Base-by-base conservation (phyloP, 345 rosid species). In the Pugionium cornutum region DNA sequence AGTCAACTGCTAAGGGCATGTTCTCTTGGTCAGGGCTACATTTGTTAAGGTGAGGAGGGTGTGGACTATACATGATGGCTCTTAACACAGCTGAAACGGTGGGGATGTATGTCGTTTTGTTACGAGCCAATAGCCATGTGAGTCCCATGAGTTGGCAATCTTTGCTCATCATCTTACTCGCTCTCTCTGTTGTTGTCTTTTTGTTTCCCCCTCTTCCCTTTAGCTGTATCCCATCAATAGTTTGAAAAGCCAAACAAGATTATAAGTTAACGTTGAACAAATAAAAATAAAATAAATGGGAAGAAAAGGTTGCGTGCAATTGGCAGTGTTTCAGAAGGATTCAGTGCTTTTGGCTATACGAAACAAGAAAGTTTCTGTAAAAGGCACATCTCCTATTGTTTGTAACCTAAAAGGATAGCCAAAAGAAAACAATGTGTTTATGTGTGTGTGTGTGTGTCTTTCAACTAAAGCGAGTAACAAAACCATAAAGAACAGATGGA, bases 1-100 rank as follows among this genome's bases (percentile, higher is more conserved):
- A 95, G 81, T 95, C 99, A 48, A 91, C 98, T 40, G 99, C 99
- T 58, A 95, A 77, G 1, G 99, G 99, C 99, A 95, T 95, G 87
- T 91, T 89, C 81, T 95, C 99, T 71, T 91, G 97, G 80, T 91
- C 97, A 8, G 97, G 97, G 72, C 96, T 95, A 34, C 99, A 95
- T 74, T 79, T 85, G 58, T 87, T 79, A 67, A 83, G 80, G 67
- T 80, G 92, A 9, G 89, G 85, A 18, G 90, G 89, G 80, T 84
- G 87, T 7, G 94, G 73, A 48, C 89, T 95, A 77, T 91, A 91
- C 97, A 95, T 87, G 27, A 91, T 76, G 54, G 99, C 99, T 64
- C 99, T 80, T 28, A 95, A 70, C 40, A 89, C 99, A 6, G 97
- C 97, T 1, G 99, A 91, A 47, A 95, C 99, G 69, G 99, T 95